phyloP scores from a whole-genome alignment of 345 rosid species.

The Lagerstroemia speciosa region DNA sequence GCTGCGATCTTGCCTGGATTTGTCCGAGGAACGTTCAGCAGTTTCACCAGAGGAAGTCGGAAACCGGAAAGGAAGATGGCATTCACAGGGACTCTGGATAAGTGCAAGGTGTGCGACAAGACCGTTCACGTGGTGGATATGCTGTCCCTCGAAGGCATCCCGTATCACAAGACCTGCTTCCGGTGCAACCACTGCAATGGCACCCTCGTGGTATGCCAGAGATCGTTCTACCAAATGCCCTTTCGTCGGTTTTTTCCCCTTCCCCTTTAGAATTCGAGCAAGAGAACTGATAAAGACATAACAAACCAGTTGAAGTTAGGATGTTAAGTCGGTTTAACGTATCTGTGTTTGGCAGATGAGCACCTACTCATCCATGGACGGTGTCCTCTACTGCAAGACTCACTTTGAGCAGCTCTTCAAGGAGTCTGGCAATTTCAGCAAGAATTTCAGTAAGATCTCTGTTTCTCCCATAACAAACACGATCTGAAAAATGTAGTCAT shows the following conservation, averaged over 20 bases:
- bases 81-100: slow-evolving; percentile 87
- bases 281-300: too few species aligned
- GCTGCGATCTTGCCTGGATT: not conserved
- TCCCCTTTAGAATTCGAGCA: too few species aligned
- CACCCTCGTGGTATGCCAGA: slow-evolving; percentile 46
- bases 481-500: not conserved
- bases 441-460: slow-evolving; percentile 39
- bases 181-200: slow-evolving; percentile 93
- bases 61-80: slow-evolving; percentile 28
- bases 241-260: too few species aligned
- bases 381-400: slow-evolving; percentile 88
- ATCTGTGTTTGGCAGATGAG: slow-evolving; percentile 48
- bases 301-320: too few species aligned
- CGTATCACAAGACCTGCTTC: slow-evolving; percentile 85
- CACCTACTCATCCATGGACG: slow-evolving; percentile 98
- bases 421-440: slow-evolving; percentile 98
- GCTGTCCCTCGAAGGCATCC: slow-evolving; percentile 76
- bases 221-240: not conserved
- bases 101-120: slow-evolving; percentile 87
- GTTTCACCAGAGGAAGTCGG: not conserved
- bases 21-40: slow-evolving; percentile 7
- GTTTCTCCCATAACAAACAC: not conserved
- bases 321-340: not conserved
- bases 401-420: slow-evolving; percentile 97
- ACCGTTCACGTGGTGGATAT: slow-evolving; percentile 80